Percentiles rank a stretch among this genome's conserved stretches.
Conservation (phyloP, 164 flowering plant genomes). For the Litsea cubeba region DNA sequence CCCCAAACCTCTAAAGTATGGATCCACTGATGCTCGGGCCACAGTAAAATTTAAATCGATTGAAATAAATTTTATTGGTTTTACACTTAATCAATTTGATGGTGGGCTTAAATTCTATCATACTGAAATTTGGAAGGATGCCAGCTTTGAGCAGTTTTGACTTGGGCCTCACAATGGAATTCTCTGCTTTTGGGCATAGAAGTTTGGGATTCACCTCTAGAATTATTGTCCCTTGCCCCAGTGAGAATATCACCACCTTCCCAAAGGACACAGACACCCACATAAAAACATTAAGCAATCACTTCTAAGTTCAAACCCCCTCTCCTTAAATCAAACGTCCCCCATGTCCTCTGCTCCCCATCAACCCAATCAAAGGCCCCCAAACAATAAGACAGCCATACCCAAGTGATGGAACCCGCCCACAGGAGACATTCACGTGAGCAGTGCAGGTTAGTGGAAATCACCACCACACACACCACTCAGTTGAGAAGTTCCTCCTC, state of each 20-base stretch:
- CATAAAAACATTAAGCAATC: not conserved
- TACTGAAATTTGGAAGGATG: no score
- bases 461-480: not conserved
- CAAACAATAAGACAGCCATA: not conserved
- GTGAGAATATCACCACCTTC: not conserved
- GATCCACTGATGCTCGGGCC: no score
- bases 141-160: no score
- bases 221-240: no score
- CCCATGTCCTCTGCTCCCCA: constrained; percentile 5
- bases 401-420: not conserved
- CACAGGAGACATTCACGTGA: not conserved
- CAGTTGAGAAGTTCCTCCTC: constrained; percentile 23
- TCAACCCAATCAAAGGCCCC: not conserved
- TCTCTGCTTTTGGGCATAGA: no score
- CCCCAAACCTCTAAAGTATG: no score
- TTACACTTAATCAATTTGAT: no score
- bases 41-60: no score
- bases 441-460: constrained; percentile 10
- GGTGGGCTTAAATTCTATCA: no score
- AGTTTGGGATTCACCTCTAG: no score
- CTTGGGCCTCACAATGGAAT: no score
- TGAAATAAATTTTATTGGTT: no score
- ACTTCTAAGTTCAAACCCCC: not conserved
- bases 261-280: not conserved
- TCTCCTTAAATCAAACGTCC: not conserved